Conservation (phyloP, 2,329 filamentous ascomycete species). For the Ophiostoma piceae region DNA sequence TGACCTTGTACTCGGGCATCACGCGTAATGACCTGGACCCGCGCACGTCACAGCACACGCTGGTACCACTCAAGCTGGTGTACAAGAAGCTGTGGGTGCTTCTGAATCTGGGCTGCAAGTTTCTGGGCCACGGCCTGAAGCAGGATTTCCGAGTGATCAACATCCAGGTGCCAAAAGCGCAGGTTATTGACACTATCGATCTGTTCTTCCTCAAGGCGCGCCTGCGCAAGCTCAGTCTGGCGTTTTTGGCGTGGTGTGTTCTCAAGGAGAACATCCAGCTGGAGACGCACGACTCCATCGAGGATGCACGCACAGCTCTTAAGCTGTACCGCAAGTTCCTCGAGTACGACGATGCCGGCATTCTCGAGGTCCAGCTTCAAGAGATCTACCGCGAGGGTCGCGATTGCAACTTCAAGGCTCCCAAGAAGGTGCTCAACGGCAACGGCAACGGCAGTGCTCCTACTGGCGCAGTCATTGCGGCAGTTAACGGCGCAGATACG, state of each 20-base stretch:
- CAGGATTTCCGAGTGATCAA: conserved; percentile 98
- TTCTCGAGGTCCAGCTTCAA: conserved; percentile 75
- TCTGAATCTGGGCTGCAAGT: conserved; percentile 87
- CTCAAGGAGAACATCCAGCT: conserved; percentile 92
- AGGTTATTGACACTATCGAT: conserved; percentile 91
- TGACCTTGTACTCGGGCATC: conserved; percentile 92
- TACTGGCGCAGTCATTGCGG: conserved; percentile 21
- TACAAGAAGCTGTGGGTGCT: conserved; percentile 99
- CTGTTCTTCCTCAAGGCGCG: conserved; percentile 79
- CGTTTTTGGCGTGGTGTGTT: conserved; percentile 86
- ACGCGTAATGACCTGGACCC: conserved; percentile 78
- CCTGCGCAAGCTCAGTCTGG: conserved; percentile 79
- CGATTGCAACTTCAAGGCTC: conserved; percentile 49
- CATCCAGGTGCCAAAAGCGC: conserved; percentile 83
- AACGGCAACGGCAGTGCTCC: background rate
- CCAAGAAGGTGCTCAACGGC: conserved; percentile 35
- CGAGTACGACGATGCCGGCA: conserved; percentile 80
- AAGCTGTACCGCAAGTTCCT: conserved; percentile 84
- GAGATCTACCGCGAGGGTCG: conserved; percentile 65
- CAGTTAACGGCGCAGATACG: conserved; percentile 41
- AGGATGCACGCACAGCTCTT: conserved; percentile 86
- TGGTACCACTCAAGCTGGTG: conserved; percentile 81
- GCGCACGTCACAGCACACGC: conserved; percentile 69
- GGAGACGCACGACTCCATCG: conserved; percentile 88
- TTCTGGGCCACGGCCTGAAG: conserved; percentile 87